Evolutionary conservation across 148 eudicot genomes (phyloP).

Genomic region (Heliosperma pusillum): DNA sequence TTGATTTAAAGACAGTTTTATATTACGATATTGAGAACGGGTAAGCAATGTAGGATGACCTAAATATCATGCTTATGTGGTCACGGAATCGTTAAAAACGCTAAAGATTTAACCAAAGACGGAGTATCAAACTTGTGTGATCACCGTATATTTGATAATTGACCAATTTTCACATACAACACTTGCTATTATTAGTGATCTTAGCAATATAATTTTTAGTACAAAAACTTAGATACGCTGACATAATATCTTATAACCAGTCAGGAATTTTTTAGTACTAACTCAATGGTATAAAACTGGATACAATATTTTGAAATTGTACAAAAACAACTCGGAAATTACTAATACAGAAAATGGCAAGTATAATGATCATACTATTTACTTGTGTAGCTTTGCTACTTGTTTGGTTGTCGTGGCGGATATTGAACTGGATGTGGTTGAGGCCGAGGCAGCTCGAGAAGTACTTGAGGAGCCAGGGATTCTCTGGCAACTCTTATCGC

Average conservation of each 20-base stretch:
- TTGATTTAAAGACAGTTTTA: no score
- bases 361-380: slow-evolving; percentile 13
- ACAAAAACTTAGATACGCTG: slow-evolving; percentile 8
- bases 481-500: slow-evolving; percentile 30
- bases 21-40: not conserved
- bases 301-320: not conserved
- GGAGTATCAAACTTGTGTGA: not conserved
- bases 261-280: not conserved
- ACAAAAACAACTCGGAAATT: not conserved
- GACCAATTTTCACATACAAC: not conserved
- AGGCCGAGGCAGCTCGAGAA: slow-evolving; percentile 35
- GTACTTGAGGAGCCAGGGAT: slow-evolving; percentile 27
- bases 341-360: slow-evolving; percentile 10
- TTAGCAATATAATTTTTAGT: not conserved
- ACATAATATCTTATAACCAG: not conserved
- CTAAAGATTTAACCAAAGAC: not conserved
- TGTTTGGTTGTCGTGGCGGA: slow-evolving; percentile 23
- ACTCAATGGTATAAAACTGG: slow-evolving; percentile 12
- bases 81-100: not conserved
- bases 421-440: slow-evolving; percentile 32
- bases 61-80: not conserved
- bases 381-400: slow-evolving; percentile 13
- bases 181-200: not conserved
- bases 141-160: not conserved
- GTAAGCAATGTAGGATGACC: not conserved